Percentiles rank a stretch among this genome's conserved stretches.
These are phyloP conservation scores for Globisporangium middletonii DNA, from an alignment of 352 stramenopile genomes.

Conservation along the genomic window DNA sequence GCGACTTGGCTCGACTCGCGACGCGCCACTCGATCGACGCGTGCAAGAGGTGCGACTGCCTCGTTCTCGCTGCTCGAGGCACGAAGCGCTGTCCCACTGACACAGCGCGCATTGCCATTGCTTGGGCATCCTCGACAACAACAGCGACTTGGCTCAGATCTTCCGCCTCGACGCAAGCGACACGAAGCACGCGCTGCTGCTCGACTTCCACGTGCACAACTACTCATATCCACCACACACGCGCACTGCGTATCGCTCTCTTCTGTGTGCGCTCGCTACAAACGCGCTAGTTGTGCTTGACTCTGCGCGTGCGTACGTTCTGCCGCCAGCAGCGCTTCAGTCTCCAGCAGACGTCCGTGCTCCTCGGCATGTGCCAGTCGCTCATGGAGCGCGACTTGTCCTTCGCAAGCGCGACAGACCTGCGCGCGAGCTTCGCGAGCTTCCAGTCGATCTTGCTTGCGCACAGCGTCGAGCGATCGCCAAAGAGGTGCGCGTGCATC, in stretches of 20 bases:
- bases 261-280: background rate
- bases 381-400: conserved; percentile 60
- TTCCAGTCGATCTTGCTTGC: conserved; percentile 59
- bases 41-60: conserved; percentile 37
- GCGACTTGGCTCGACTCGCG: conserved; percentile 30
- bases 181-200: conserved; percentile 35
- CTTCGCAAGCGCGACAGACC: conserved; percentile 31
- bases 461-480: conserved; percentile 64
- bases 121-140: background rate
- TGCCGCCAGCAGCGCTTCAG: conserved; percentile 56
- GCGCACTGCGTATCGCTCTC: background rate
- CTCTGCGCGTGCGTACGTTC: conserved; percentile 30
- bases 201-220: conserved; percentile 54
- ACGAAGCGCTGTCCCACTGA: background rate
- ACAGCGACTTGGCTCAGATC: conserved; percentile 40
- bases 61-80: background rate
- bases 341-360: conserved; percentile 47
- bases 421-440: conserved; percentile 44
- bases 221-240: conserved; percentile 50
- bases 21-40: conserved; percentile 39
- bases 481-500: conserved; percentile 38
- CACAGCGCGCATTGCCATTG: background rate
- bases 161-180: conserved; percentile 37
- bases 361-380: conserved; percentile 60
- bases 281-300: conserved; percentile 1